These are phyloP conservation scores for Lasiosphaeriaceae sp. DNA, from an alignment of 495 filamentous ascomycete species.

Conservation along the genomic window DNA sequence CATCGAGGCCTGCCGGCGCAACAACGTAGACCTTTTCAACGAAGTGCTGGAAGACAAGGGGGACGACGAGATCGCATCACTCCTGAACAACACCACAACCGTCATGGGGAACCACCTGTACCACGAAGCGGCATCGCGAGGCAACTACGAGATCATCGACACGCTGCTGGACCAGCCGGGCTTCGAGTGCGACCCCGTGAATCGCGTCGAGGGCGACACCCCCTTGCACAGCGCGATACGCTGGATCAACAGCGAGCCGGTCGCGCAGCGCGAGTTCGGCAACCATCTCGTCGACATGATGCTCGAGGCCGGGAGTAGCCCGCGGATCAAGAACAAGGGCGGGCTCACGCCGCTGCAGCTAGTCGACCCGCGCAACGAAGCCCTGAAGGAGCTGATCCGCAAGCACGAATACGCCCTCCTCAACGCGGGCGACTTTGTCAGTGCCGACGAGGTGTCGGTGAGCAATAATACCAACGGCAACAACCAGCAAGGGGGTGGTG, in stretches of 20 bases:
- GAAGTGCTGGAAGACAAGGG: conserved; percentile 43
- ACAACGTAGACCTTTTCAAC: conserved; percentile 80
- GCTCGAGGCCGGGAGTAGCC: conserved; percentile 72
- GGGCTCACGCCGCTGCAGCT: conserved; percentile 65
- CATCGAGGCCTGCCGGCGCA: conserved; percentile 88
- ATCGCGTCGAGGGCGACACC: conserved; percentile 78
- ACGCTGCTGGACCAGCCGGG: conserved; percentile 86
- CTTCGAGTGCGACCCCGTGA: conserved; percentile 89
- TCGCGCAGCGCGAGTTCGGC: conserved; percentile 59
- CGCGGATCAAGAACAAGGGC: conserved; percentile 59
- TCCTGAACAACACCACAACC: conserved; percentile 81
- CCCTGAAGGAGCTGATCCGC: conserved; percentile 63
- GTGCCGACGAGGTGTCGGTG: conserved; percentile 25
- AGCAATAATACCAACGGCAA: background rate
- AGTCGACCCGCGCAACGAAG: conserved; percentile 67
- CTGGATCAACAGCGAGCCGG: conserved; percentile 65
- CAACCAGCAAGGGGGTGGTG: background rate
- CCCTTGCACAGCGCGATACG: conserved; percentile 85
- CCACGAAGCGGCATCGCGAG: conserved; percentile 81
- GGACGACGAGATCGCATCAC: conserved; percentile 54
- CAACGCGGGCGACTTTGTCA: conserved; percentile 49
- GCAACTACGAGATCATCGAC: conserved; percentile 92
- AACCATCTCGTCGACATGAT: conserved; percentile 77
- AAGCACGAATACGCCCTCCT: conserved; percentile 69
- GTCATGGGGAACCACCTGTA: conserved; percentile 81